Conservation (phyloP, 2,329 filamentous ascomycete species). For the Ceratocystis harringtonii region DNA sequence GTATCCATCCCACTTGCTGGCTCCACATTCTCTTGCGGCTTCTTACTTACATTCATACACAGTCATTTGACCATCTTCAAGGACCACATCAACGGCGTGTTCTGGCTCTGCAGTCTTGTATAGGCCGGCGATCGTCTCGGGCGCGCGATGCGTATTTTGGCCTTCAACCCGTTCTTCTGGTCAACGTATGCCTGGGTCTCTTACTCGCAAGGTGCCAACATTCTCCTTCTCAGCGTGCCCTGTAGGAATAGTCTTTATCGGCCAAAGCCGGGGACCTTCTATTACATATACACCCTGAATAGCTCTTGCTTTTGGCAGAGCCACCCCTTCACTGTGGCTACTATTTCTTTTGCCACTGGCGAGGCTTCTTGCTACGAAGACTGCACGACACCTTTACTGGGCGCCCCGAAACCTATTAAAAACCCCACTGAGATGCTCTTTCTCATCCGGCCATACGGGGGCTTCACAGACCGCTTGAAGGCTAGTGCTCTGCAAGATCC, state of each 20-base stretch:
- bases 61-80: conserved; percentile 38
- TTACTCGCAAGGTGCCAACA: conserved; percentile 28
- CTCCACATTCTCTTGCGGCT: conserved; percentile 7
- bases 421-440: conserved; percentile 25
- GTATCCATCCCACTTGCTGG: conserved; percentile 20
- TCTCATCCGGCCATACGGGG: conserved; percentile 32
- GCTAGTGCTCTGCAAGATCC: conserved; percentile 22
- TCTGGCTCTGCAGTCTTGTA: conserved; percentile 34
- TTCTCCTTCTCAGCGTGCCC: conserved; percentile 29
- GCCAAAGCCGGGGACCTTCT: conserved; percentile 30
- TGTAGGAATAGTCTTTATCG: conserved; percentile 24
- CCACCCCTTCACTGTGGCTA: conserved; percentile 35
- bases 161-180: conserved; percentile 28
- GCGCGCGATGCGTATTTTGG: conserved; percentile 29
- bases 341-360: conserved; percentile 16
- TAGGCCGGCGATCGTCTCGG: conserved; percentile 37
- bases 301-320: conserved; percentile 32
- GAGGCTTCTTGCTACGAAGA: conserved; percentile 17
- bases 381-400: conserved; percentile 26
- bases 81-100: conserved; percentile 25
- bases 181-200: conserved; percentile 24
- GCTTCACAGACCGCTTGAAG: conserved; percentile 29
- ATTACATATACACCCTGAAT: conserved; percentile 31
- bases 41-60: conserved; percentile 19
- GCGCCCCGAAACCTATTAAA: conserved; percentile 4